phyloP scores from a whole-genome alignment of 1,284 basidiomycete genomes.

The Ceratobasidium sp. region DNA sequence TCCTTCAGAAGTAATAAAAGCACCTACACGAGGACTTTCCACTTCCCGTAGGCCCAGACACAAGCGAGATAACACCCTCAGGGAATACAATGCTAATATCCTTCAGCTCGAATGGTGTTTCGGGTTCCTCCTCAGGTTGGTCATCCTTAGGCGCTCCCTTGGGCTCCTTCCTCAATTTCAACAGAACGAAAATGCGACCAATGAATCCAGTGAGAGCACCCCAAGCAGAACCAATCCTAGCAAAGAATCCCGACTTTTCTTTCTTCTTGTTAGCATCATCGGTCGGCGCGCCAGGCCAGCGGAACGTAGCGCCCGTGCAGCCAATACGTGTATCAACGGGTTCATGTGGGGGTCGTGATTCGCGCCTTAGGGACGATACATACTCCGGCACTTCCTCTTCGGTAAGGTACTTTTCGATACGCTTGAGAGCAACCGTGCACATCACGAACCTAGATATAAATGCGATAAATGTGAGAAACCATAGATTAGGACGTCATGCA shows the following conservation, averaged over 20 bases:
- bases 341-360: constrained; percentile 29
- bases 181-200: background rate
- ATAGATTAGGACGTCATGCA: background rate
- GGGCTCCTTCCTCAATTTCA: constrained; percentile 14
- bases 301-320: constrained; percentile 41
- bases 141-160: background rate
- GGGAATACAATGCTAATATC: constrained; percentile 38
- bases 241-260: constrained; percentile 20
- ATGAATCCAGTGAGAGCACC: constrained; percentile 13
- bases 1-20: background rate
- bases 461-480: background rate
- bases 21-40: constrained; percentile 13
- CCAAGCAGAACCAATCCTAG: constrained; percentile 35
- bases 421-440: constrained; percentile 39
- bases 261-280: constrained; percentile 37
- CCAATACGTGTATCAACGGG: constrained; percentile 36
- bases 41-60: background rate
- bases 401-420: constrained; percentile 42
- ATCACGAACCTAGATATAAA: constrained; percentile 25
- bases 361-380: constrained; percentile 43
- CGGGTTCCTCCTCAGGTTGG: background rate
- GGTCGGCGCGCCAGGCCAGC: constrained; percentile 36
- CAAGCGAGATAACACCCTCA: background rate
- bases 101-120: constrained; percentile 41
- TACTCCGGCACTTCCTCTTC: constrained; percentile 44